phyloP scores from a whole-genome alignment of 352 stramenopile species.

The Globisporangium spinosum region DNA sequence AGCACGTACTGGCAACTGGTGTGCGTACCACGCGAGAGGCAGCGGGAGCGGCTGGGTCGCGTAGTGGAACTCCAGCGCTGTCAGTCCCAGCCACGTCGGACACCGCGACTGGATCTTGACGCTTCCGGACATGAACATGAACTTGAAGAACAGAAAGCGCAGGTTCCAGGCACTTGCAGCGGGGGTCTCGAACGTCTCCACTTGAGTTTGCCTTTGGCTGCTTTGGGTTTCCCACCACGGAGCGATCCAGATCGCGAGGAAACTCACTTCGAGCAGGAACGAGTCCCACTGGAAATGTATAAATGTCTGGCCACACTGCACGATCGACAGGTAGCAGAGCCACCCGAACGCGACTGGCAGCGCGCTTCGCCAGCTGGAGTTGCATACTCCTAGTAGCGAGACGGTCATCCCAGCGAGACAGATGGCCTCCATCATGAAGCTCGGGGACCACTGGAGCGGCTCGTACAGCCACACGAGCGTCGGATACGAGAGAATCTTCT shows the following conservation, averaged over 20 bases:
- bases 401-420: constrained; percentile 31
- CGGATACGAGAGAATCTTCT: constrained; percentile 32
- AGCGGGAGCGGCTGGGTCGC: constrained; percentile 82
- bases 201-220: background rate
- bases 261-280: constrained; percentile 86
- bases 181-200: constrained; percentile 29
- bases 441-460: constrained; percentile 35
- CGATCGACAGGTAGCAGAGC: constrained; percentile 76
- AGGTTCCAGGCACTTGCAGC: constrained; percentile 53
- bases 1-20: constrained; percentile 65
- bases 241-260: constrained; percentile 52
- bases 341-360: constrained; percentile 35
- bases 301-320: constrained; percentile 82
- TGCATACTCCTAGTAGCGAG: constrained; percentile 28
- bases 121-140: constrained; percentile 91
- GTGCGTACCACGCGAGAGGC: constrained; percentile 79
- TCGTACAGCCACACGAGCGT: constrained; percentile 60
- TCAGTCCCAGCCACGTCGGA: constrained; percentile 88
- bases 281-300: constrained; percentile 92
- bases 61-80: constrained; percentile 91
- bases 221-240: constrained; percentile 29
- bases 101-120: constrained; percentile 91
- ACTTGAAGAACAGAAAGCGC: constrained; percentile 91
- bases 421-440: constrained; percentile 41
- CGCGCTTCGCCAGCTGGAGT: constrained; percentile 29